A percentile compares a stretch with the other conserved stretches of the same genome.
Evolutionary conservation across 1,284 basidiomycete genomes (phyloP).

Genomic region (Sparassis latifolia): DNA sequence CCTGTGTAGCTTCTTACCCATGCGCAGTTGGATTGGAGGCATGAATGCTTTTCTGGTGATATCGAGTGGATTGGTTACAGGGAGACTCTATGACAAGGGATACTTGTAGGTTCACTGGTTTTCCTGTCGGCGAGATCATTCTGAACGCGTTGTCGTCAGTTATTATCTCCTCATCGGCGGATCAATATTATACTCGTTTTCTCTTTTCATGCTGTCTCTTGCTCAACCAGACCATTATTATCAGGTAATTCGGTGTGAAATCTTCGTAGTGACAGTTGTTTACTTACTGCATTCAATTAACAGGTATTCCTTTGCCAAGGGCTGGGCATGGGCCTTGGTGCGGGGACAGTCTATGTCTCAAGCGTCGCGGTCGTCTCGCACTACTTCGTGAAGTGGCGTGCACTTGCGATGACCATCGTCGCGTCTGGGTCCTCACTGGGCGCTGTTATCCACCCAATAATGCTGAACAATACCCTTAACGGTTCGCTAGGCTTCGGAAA

Average conservation of each 20-base stretch:
- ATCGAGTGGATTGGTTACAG: no score
- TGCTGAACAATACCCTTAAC: slow-evolving; percentile 40
- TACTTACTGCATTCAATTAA: slow-evolving; percentile 8
- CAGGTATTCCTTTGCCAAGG: slow-evolving; percentile 47
- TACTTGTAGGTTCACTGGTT: no score
- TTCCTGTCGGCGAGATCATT: no score
- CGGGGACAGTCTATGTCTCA: slow-evolving; percentile 29
- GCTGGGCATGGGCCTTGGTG: slow-evolving; percentile 44
- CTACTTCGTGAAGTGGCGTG: slow-evolving; percentile 36
- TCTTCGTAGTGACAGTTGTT: background rate
- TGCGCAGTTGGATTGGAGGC: no score
- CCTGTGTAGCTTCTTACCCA: no score
- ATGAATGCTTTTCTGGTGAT: no score
- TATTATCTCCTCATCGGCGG: slow-evolving; percentile 7
- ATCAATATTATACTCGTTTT: slow-evolving; percentile 23
- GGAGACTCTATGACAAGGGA: no score
- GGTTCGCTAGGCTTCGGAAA: slow-evolving; percentile 32
- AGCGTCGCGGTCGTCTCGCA: slow-evolving; percentile 13
- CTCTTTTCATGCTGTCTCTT: slow-evolving; percentile 30
- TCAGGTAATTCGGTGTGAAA: slow-evolving; percentile 12
- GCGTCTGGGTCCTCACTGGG: slow-evolving; percentile 25
- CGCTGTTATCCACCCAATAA: slow-evolving; percentile 43
- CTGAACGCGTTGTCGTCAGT: no score
- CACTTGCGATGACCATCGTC: slow-evolving; percentile 45
- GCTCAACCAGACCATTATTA: slow-evolving; percentile 23